Base-by-base conservation (phyloP, 2,329 filamentous ascomycete genomes). In the Ceratocystis huliohia region DNA sequence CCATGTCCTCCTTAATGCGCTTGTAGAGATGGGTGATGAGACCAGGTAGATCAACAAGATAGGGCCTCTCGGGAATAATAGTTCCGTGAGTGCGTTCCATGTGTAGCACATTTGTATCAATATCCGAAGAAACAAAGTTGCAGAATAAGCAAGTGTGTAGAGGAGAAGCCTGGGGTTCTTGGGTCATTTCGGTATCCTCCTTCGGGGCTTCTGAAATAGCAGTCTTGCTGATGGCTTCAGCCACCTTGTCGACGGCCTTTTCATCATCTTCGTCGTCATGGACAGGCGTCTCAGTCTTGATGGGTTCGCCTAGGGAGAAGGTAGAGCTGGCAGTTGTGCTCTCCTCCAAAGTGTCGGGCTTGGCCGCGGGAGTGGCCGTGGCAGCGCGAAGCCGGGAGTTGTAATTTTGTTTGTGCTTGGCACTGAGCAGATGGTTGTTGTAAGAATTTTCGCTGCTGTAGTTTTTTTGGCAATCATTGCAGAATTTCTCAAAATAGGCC, bases 371-470 rank as follows among this genome's bases (percentile, higher is more conserved):
- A 17, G 37, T 45, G 20, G 66, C 84, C 79, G 56, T 45, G 13
- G 64, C 62, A 48, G 59, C 59, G 41, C 61, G 62, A 28, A 50
- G 64, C 10, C 48, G 48, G 10, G 61, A 50, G 66, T 76, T 77
- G 45, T 72, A 69, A 76, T 86, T 90, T 44, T 72, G 70, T 76
- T 86, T 90, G 77, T 99, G 94, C 76, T 96, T 96, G 71, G 90
- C 87, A 77, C 92, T 96, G 68, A 86, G 86, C 66, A 97, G 75
- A 74, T 99, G 94, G 76, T 97, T 99, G 73, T 87, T 85, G 76
- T 88, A 97, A 44, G 94, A 93, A 77, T 96, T 96, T 74, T 96
- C 90, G 77, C 92, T 97, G 79, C 88, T 97, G 76, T 96, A 99
- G 15, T 88, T 91, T 79, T 96, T 96, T 73, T 88, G 84, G 79